These are phyloP conservation scores for Talaromyces pinophilus DNA, from an alignment of 2,329 filamentous ascomycete species.

Conservation along the genomic window DNA sequence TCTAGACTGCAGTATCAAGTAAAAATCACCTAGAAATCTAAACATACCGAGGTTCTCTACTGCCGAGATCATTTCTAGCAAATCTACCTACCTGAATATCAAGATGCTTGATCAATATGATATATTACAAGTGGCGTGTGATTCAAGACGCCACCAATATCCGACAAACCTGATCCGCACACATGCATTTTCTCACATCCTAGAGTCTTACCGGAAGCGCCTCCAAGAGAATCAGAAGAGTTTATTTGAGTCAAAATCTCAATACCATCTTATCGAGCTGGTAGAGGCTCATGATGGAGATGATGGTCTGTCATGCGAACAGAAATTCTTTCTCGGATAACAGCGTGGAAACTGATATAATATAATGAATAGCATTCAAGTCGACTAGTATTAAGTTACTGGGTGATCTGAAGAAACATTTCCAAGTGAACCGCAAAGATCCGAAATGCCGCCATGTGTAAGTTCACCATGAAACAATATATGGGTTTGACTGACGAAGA, in stretches of 20 bases:
- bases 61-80: not conserved
- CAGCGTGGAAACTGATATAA: not conserved
- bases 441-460: constrained; percentile 1
- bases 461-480: not conserved
- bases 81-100: not conserved
- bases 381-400: not conserved
- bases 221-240: constrained; percentile 1
- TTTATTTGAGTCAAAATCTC: not conserved
- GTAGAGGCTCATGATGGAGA: not conserved
- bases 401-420: not conserved
- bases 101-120: constrained; percentile 5
- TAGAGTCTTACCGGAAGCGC: constrained; percentile 1
- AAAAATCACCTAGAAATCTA: not conserved
- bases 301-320: not conserved
- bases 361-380: not conserved
- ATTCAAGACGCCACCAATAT: not conserved
- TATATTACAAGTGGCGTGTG: not conserved
- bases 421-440: not conserved
- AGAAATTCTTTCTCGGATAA: not conserved
- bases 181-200: not conserved
- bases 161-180: constrained; percentile 1
- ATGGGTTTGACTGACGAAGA: not conserved
- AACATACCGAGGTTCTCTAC: not conserved
- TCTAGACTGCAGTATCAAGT: not conserved
- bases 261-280: not conserved